These are phyloP conservation scores for Talaromyces sp. DNA, from an alignment of 2,329 filamentous ascomycete species.

Conservation along the genomic window DNA sequence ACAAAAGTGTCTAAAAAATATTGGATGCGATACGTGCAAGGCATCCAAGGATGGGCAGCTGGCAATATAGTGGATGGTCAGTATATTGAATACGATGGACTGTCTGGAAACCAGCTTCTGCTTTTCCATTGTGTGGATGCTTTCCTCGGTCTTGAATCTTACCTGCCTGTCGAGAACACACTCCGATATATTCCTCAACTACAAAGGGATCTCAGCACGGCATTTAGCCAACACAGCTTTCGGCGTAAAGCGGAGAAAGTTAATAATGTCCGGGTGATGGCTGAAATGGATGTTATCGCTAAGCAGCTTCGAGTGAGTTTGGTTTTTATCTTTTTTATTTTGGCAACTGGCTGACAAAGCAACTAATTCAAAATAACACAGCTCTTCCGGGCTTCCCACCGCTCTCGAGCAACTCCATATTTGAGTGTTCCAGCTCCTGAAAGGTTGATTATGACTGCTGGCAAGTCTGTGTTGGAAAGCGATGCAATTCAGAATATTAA, in stretches of 20 bases:
- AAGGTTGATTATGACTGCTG: slow-evolving; percentile 30
- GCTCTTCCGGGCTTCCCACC: slow-evolving; percentile 29
- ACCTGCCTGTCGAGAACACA: slow-evolving; percentile 19
- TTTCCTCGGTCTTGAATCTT: slow-evolving; percentile 18
- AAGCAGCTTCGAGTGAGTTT: slow-evolving; percentile 20
- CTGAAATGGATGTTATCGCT: slow-evolving; percentile 23
- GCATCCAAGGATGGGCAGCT: slow-evolving; percentile 32
- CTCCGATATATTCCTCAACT: slow-evolving; percentile 19
- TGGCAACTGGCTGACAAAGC: not conserved
- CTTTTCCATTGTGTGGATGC: slow-evolving; percentile 14
- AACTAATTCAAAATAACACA: not conserved
- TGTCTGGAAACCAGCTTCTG: slow-evolving; percentile 31
- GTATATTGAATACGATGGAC: slow-evolving; percentile 22
- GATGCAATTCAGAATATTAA: not conserved
- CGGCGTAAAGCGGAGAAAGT: slow-evolving; percentile 12
- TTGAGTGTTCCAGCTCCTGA: slow-evolving; percentile 27
- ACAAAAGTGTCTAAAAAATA: slow-evolving; percentile 18
- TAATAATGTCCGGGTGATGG: slow-evolving; percentile 16
- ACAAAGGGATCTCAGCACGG: slow-evolving; percentile 20
- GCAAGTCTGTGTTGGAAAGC: slow-evolving; percentile 17
- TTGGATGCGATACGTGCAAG: slow-evolving; percentile 30
- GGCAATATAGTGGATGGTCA: slow-evolving; percentile 22
- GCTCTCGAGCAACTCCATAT: slow-evolving; percentile 22
- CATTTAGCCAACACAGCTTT: slow-evolving; percentile 19
- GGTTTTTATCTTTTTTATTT: not conserved